Conservation (phyloP, 2,329 filamentous ascomycete species). For the Alternaria rosae region DNA sequence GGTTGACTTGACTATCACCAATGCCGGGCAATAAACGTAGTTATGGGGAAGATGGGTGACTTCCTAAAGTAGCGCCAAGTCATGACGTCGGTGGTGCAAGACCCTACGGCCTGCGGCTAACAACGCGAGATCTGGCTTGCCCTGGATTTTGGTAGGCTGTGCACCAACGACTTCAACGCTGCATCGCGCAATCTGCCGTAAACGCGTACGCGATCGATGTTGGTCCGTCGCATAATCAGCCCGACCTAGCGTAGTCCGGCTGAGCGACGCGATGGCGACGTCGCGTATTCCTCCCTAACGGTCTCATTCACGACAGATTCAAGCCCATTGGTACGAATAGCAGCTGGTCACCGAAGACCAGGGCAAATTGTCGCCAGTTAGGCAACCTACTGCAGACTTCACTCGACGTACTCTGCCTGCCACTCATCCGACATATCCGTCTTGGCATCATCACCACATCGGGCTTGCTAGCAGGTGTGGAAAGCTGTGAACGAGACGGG, state of each 20-base stretch:
- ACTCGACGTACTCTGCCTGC: not conserved
- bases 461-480: not conserved
- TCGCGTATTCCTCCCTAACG: not conserved
- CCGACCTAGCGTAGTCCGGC: not conserved
- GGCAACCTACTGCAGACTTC: not conserved
- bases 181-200: conserved; percentile 3
- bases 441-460: not conserved
- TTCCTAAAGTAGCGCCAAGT: conserved; percentile 8
- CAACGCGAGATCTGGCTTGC: not conserved
- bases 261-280: not conserved
- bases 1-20: not conserved
- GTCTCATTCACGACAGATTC: not conserved
- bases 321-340: not conserved
- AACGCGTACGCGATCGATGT: not conserved
- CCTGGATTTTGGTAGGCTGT: conserved; percentile 1
- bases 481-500: not conserved
- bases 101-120: not conserved
- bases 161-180: conserved; percentile 2
- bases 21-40: not conserved
- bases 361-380: not conserved
- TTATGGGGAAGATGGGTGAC: not conserved
- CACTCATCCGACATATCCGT: not conserved
- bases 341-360: not conserved
- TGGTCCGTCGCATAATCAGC: not conserved
- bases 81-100: conserved; percentile 13